Evolutionary conservation across 1,139 yeast genomes (phyloP).

Genomic region (Nakaseomyces bracarensis): DNA sequence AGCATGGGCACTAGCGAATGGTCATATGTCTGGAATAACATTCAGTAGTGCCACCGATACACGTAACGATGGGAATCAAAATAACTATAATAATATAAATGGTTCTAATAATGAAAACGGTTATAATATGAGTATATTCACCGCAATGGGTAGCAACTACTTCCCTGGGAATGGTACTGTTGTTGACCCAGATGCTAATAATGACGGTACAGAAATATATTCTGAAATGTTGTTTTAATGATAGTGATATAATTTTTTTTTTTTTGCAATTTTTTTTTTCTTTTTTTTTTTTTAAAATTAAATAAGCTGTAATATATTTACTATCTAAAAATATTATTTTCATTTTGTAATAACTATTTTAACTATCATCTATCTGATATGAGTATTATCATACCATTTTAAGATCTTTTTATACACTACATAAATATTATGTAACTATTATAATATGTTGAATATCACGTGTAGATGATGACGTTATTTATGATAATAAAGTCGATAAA

Average conservation of each 20-base stretch:
- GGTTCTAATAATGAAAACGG: slow-evolving; percentile 1
- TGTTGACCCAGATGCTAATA: slow-evolving; percentile 3
- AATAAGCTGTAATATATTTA: no score
- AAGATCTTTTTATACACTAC: no score
- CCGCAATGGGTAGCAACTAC: not conserved
- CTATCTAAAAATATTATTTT: no score
- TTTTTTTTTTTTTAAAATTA: no score
- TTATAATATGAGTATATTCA: slow-evolving; percentile 3
- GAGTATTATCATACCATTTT: no score
- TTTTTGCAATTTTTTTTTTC: not conserved
- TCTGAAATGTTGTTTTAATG: slow-evolving; percentile 4
- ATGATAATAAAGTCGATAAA: no score
- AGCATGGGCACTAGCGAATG: slow-evolving; percentile 5
- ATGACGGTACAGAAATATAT: slow-evolving; percentile 4
- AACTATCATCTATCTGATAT: no score
- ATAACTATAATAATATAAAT: not conserved
- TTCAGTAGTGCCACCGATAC: slow-evolving; percentile 3
- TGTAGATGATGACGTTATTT: no score
- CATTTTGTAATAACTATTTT: no score
- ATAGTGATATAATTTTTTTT: no score
- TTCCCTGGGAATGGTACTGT: not conserved
- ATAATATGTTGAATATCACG: no score
- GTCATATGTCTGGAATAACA: slow-evolving; percentile 4
- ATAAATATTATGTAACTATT: no score
- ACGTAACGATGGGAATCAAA: not conserved